These are phyloP conservation scores for Taphrina wiesneri DNA, from an alignment of 1,139 yeast genomes.

Conservation along the genomic window DNA sequence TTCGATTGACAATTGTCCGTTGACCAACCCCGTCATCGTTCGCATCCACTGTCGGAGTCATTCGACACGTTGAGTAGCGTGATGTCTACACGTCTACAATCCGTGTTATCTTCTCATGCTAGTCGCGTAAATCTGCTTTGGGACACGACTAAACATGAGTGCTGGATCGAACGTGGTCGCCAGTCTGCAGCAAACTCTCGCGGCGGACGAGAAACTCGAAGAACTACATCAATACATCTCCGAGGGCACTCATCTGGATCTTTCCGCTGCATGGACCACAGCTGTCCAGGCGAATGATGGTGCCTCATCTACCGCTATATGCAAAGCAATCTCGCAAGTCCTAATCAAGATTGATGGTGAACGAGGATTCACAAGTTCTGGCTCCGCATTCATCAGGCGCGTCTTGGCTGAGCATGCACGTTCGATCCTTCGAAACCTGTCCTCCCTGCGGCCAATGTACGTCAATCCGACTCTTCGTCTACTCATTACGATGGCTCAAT, in stretches of 20 bases:
- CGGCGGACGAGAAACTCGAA: not conserved
- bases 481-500: constrained; percentile 56
- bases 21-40: too few species aligned
- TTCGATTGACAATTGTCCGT: too few species aligned
- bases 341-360: constrained; percentile 41
- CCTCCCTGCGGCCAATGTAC: constrained; percentile 58
- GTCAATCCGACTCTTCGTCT: constrained; percentile 64
- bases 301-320: constrained; percentile 3
- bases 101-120: not conserved
- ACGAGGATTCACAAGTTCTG: constrained; percentile 43
- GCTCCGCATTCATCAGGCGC: constrained; percentile 52
- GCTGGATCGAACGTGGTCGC: not conserved
- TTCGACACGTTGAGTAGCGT: too few species aligned
- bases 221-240: constrained; percentile 13
- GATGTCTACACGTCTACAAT: too few species aligned
- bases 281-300: constrained; percentile 13
- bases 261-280: constrained; percentile 14
- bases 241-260: constrained; percentile 8
- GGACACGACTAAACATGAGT: not conserved
- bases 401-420: constrained; percentile 61
- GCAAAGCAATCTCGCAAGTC: constrained; percentile 20
- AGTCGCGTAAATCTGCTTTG: not conserved
- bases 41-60: too few species aligned
- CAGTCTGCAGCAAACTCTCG: not conserved
- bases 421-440: constrained; percentile 67